Conservation (phyloP, 805 yeast genomes). For the Saccharomycopsis schoenii region DNA sequence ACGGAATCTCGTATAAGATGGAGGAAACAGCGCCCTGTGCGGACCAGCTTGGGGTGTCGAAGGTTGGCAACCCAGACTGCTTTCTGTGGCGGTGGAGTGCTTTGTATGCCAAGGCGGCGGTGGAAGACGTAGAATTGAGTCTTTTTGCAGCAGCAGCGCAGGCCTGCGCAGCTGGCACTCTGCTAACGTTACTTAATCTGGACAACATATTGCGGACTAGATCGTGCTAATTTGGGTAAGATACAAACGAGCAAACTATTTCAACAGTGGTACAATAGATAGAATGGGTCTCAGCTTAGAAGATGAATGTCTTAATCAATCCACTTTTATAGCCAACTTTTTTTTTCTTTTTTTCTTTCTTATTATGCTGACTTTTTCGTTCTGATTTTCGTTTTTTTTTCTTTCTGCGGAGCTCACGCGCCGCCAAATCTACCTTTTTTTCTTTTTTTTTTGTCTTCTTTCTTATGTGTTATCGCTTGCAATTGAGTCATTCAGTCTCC, state of each 20-base stretch:
- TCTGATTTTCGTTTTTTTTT: too few relatives aligned
- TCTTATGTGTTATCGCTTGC: neutral
- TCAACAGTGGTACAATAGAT: too few relatives aligned
- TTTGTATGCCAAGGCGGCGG: conserved; percentile 92
- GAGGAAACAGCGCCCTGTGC: conserved; percentile 96
- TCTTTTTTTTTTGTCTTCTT: too few relatives aligned
- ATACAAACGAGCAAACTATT: neutral
- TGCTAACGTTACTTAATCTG: neutral
- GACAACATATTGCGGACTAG: neutral
- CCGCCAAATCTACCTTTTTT: neutral
- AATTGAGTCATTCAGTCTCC: neutral
- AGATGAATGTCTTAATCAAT: neutral
- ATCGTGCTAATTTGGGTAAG: too few relatives aligned
- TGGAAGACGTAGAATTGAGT: conserved; percentile 45
- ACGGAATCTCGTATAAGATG: conserved; percentile 83
- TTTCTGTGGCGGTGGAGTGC: conserved; percentile 76
- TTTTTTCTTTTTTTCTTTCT: too few relatives aligned
- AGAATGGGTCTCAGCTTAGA: too few relatives aligned
- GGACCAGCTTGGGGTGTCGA: conserved; percentile 90
- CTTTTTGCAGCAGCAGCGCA: neutral
- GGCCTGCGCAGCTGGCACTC: neutral
- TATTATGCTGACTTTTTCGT: neutral
- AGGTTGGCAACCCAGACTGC: conserved; percentile 85
- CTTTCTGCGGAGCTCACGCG: neutral
- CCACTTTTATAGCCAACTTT: neutral